These are phyloP conservation scores for Leccinum rimulosum DNA, from an alignment of 768 basidiomycete genomes.

Conservation along the genomic window DNA sequence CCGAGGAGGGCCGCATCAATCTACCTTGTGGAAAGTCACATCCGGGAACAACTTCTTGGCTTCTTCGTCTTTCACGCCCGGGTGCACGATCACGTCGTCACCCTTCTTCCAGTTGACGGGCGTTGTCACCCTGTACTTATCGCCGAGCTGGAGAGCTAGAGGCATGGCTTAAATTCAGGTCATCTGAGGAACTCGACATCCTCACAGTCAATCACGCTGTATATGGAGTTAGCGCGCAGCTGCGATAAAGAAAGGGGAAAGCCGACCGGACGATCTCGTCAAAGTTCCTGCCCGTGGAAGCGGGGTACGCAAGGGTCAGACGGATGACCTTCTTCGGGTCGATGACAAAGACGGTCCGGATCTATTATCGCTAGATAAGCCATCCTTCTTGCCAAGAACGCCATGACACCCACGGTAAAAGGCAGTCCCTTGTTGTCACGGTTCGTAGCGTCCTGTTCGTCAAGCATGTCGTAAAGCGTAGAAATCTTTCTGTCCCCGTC, in stretches of 20 bases:
- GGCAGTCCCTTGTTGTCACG: constrained; percentile 84
- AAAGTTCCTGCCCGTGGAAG: constrained; percentile 94
- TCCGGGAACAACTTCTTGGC: constrained; percentile 90
- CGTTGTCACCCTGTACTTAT: constrained; percentile 81
- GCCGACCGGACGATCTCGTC: constrained; percentile 59
- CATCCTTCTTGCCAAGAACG: background rate
- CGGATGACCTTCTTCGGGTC: constrained; percentile 97
- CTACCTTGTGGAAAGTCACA: constrained; percentile 75
- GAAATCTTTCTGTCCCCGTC: constrained; percentile 86
- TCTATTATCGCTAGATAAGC: constrained; percentile 38
- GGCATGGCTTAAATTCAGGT: constrained; percentile 21
- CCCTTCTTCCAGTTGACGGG: constrained; percentile 96
- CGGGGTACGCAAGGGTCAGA: constrained; percentile 87
- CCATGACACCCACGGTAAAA: constrained; percentile 62
- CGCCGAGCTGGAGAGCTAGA: constrained; percentile 82
- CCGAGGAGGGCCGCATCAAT: constrained; percentile 3
- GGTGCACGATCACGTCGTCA: constrained; percentile 92
- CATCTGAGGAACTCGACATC: constrained; percentile 23
- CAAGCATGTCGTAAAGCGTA: constrained; percentile 92
- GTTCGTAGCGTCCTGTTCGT: constrained; percentile 92
- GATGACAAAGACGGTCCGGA: constrained; percentile 96
- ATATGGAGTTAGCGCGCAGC: constrained; percentile 8
- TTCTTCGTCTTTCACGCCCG: constrained; percentile 79
- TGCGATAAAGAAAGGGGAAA: background rate
- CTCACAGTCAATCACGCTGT: constrained; percentile 71